A percentile compares a stretch with the other conserved stretches of the same genome.
Conservation (phyloP, 805 yeast genomes). For the Metschnikowia santaceciliae region DNA sequence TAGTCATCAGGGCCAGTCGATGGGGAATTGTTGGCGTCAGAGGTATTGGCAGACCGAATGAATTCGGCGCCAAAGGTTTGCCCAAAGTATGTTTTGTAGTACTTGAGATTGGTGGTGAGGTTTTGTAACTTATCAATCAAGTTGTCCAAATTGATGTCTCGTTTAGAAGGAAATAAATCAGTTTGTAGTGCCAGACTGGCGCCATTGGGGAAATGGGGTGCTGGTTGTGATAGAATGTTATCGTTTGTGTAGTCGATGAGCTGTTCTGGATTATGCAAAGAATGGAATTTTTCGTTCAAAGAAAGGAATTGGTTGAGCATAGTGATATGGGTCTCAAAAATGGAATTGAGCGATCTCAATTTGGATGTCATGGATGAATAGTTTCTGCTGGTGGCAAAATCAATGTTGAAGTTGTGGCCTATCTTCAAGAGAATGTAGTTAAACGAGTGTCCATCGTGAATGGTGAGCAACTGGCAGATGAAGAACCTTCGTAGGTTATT, state of each 20-base stretch:
- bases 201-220: background rate
- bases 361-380: slow-evolving; percentile 15
- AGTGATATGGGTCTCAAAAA: slow-evolving; percentile 24
- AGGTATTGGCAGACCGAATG: background rate
- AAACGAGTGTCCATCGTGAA: slow-evolving; percentile 26
- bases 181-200: background rate
- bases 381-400: slow-evolving; percentile 1
- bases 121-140: slow-evolving; percentile 30
- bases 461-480: slow-evolving; percentile 35
- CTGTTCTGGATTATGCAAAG: slow-evolving; percentile 6
- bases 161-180: slow-evolving; percentile 6
- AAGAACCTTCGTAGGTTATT: slow-evolving; percentile 36
- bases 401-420: slow-evolving; percentile 17
- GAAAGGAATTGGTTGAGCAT: slow-evolving; percentile 20
- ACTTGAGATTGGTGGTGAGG: slow-evolving; percentile 33
- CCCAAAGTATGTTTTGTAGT: slow-evolving; percentile 30
- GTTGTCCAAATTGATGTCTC: slow-evolving; percentile 19
- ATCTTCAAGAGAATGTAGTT: slow-evolving; percentile 33
- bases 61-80: background rate
- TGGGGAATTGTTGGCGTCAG: background rate
- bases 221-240: slow-evolving; percentile 9
- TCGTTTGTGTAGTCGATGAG: slow-evolving; percentile 16
- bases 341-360: slow-evolving; percentile 16
- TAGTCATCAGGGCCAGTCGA: slow-evolving; percentile 27
- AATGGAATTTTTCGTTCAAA: slow-evolving; percentile 28